Evolutionary conservation across 1,284 basidiomycete species (phyloP), one percentile per base, ranked within the genome.

Genomic region (Ceratobasidium sp.): DNA sequence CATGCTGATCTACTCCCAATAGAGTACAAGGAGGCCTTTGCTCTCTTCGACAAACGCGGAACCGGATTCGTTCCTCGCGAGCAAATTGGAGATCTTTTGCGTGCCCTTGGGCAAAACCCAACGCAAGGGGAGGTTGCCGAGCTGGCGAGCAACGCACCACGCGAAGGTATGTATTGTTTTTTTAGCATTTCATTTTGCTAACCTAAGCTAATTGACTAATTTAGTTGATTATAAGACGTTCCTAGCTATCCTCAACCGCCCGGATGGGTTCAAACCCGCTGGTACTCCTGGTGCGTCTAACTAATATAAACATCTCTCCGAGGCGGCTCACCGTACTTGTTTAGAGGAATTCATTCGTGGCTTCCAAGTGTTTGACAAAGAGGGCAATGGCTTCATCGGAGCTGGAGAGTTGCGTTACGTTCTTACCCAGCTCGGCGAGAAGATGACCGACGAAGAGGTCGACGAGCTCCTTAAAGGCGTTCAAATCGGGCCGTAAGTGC

Each of bases 331-430:
- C 59, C 19, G 27, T 31, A 24, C 48, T 22, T 47, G n/a, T 64
- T 15, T 82, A 97, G 97, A 99, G 87, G 97, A 99, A 82, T 99
- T 99, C 85, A 95, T 98, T 81, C 95, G 97, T 73, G 98, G 97
- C 9, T 99, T 99, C 89, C 97, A 99, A 81, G 97, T 99, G 22
- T 99, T 99, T 79, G 97, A 99, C 85, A 98, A 98, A 85, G 96
- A 98, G 77, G 96, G 95, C 54, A 98, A 98, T 80, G 97, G 97
- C 0, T 96, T 93, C 85, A 99, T 99, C 80, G 96, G 96, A 69
- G 95, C 93, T 31, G 96, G 96, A 91, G 89, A 90, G 84, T 88
- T 99, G 78, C 89, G 96, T 83, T 99, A 99, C 83, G 96, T 98
- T 51, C 89, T 99, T 54, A 99, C 97, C 17, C 95, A 96, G 81